Percentiles rank a stretch among this genome's conserved stretches.
phyloP scores from a whole-genome alignment of 495 filamentous ascomycete species.

The Podospora tetraspora region DNA sequence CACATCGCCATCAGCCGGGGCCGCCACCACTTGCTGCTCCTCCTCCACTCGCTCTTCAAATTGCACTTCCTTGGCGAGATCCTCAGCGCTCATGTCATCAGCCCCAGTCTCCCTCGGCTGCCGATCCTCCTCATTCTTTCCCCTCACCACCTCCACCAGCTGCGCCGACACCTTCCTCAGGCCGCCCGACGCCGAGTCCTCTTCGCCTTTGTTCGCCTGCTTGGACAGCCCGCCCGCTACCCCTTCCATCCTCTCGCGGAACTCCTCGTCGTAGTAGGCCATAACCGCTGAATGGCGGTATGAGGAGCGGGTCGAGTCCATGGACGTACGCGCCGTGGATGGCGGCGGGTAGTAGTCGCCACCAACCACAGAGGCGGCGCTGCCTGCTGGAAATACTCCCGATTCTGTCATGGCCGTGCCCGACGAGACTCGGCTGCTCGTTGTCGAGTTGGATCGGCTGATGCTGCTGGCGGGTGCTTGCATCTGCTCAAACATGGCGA shows the following conservation, averaged over 20 bases:
- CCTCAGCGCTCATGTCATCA: no score
- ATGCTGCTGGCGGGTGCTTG: not conserved
- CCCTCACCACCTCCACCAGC: not conserved
- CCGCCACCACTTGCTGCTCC: no score
- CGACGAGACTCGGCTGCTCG: slow-evolving; percentile 3
- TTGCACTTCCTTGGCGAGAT: no score
- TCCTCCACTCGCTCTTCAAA: no score
- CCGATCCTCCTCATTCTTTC: not conserved
- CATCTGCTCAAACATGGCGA: no score
- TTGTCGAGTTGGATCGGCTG: slow-evolving; percentile 7
- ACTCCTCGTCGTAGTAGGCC: slow-evolving; percentile 7
- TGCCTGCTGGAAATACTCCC: not conserved
- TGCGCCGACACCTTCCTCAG: not conserved
- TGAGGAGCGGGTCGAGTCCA: not conserved
- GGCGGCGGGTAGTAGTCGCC: no score
- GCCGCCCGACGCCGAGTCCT: no score
- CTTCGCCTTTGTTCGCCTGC: not conserved
- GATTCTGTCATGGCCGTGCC: not conserved
- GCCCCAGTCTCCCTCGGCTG: no score
- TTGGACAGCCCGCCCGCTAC: not conserved
- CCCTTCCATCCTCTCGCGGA: slow-evolving; percentile 5
- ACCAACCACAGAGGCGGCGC: no score
- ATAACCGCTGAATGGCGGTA: not conserved
- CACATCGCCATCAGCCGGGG: no score
- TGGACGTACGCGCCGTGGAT: slow-evolving; percentile 1